These are phyloP conservation scores for Chaetomium olivaceum DNA, from an alignment of 2,329 filamentous ascomycete genomes.

Conservation along the genomic window DNA sequence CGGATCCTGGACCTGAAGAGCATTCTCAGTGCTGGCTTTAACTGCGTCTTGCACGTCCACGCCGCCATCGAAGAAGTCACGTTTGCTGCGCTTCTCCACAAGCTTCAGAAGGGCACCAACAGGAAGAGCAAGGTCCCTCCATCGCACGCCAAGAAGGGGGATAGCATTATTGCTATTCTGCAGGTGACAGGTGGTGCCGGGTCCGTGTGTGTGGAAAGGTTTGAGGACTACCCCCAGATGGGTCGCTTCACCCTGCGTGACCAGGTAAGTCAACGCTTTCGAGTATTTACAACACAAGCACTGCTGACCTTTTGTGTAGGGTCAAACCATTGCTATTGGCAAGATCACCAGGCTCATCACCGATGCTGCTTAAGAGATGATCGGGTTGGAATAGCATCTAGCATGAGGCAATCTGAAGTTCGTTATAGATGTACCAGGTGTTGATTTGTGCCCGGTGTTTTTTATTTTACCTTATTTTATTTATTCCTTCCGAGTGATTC, in stretches of 20 bases:
- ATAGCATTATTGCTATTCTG: slow-evolving; percentile 88
- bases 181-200: slow-evolving; percentile 84
- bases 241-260: slow-evolving; percentile 88
- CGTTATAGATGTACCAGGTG: neutral
- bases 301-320: slow-evolving; percentile 51
- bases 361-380: slow-evolving; percentile 26
- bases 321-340: slow-evolving; percentile 98
- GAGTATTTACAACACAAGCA: neutral
- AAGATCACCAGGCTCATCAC: slow-evolving; percentile 89
- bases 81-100: slow-evolving; percentile 83
- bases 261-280: slow-evolving; percentile 58
- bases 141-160: slow-evolving; percentile 79
- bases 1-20: slow-evolving; percentile 91
- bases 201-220: slow-evolving; percentile 87
- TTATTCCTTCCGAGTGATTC: neutral
- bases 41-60: slow-evolving; percentile 96
- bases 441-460: neutral
- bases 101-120: slow-evolving; percentile 90
- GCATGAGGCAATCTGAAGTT: neutral
- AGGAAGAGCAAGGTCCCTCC: slow-evolving; percentile 92
- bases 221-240: slow-evolving; percentile 94
- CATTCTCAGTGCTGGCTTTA: slow-evolving; percentile 92
- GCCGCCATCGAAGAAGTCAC: slow-evolving; percentile 97
- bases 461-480: neutral
- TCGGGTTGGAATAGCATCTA: neutral